Percentiles rank a stretch among this genome's conserved stretches.
phyloP scores from a whole-genome alignment of 768 basidiomycete species.

The Suillus sp. region DNA sequence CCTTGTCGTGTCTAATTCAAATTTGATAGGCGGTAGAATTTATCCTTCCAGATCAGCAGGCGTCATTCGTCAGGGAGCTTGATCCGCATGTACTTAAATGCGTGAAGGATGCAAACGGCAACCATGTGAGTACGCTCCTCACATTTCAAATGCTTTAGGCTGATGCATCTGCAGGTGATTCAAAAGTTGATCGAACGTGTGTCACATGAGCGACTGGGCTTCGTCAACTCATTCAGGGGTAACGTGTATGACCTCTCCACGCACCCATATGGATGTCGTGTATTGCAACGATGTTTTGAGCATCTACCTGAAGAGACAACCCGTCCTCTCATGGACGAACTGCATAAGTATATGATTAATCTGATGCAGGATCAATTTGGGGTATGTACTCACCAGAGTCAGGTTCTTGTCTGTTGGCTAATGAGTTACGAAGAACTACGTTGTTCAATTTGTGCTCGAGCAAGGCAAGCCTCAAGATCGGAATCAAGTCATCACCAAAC shows the following conservation, averaged over 20 bases:
- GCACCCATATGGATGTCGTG: constrained; percentile 93
- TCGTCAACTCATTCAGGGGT: constrained; percentile 74
- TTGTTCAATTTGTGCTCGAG: constrained; percentile 91
- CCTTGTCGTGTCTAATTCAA: constrained; percentile 8
- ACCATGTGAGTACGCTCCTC: constrained; percentile 69
- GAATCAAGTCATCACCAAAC: constrained; percentile 60
- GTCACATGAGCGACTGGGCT: constrained; percentile 71
- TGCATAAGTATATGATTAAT: constrained; percentile 67
- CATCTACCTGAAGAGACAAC: constrained; percentile 71
- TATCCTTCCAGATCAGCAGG: constrained; percentile 78
- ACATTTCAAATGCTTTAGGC: constrained; percentile 3
- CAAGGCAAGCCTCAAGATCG: constrained; percentile 74
- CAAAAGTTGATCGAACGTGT: constrained; percentile 89
- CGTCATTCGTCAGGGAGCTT: constrained; percentile 72
- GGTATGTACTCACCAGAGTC: constrained; percentile 45
- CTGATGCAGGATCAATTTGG: constrained; percentile 94
- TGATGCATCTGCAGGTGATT: constrained; percentile 56
- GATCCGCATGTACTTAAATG: constrained; percentile 80
- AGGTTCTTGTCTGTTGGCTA: neutral
- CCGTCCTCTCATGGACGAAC: constrained; percentile 76
- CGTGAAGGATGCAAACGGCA: constrained; percentile 90
- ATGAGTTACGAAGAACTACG: constrained; percentile 73
- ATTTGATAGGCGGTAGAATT: constrained; percentile 75
- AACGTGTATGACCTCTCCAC: constrained; percentile 81
- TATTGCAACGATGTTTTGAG: constrained; percentile 91